A percentile compares a stretch with the other conserved stretches of the same genome.
These are phyloP conservation scores for Leccinum rimulosum DNA, from an alignment of 768 basidiomycete genomes.

Conservation along the genomic window DNA sequence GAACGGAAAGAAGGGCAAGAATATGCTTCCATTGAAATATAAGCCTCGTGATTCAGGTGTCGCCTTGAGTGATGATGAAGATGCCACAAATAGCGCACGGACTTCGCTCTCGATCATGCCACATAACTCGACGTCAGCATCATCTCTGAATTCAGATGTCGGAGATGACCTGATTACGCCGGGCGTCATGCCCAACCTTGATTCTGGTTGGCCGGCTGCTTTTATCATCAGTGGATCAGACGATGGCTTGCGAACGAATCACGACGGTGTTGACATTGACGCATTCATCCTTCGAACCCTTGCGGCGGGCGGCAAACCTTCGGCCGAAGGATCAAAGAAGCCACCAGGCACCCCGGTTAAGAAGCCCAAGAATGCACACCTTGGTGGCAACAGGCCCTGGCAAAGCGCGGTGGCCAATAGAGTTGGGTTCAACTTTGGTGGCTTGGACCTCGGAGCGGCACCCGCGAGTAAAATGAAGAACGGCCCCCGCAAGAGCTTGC, in stretches of 20 bases:
- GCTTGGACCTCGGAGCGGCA: slow-evolving; percentile 35
- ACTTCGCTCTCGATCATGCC: slow-evolving; percentile 42
- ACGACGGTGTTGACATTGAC: slow-evolving; percentile 49
- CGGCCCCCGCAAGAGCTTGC: slow-evolving; percentile 69
- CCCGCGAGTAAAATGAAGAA: slow-evolving; percentile 43
- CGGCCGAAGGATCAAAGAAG: slow-evolving; percentile 48
- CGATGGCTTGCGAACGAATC: slow-evolving; percentile 28
- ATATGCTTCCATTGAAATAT: slow-evolving; percentile 61
- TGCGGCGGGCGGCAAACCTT: slow-evolving; percentile 52
- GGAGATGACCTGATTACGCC: slow-evolving; percentile 75
- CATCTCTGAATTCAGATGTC: slow-evolving; percentile 53
- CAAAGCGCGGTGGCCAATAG: slow-evolving; percentile 76
- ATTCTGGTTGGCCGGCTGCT: slow-evolving; percentile 64
- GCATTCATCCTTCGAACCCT: slow-evolving; percentile 73
- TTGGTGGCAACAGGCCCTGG: slow-evolving; percentile 66
- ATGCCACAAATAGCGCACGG: slow-evolving; percentile 18
- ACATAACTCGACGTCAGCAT: slow-evolving; percentile 59
- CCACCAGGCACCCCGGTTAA: slow-evolving; percentile 84
- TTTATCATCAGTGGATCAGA: slow-evolving; percentile 40
- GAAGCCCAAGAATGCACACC: slow-evolving; percentile 57
- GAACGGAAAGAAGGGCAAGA: slow-evolving; percentile 24
- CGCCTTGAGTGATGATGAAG: slow-evolving; percentile 60
- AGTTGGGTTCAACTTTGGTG: slow-evolving; percentile 51
- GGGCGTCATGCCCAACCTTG: slow-evolving; percentile 47
- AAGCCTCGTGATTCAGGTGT: slow-evolving; percentile 68